phyloP scores from a whole-genome alignment of 768 basidiomycete species.

The Pleurotus salmoneostramineus region DNA sequence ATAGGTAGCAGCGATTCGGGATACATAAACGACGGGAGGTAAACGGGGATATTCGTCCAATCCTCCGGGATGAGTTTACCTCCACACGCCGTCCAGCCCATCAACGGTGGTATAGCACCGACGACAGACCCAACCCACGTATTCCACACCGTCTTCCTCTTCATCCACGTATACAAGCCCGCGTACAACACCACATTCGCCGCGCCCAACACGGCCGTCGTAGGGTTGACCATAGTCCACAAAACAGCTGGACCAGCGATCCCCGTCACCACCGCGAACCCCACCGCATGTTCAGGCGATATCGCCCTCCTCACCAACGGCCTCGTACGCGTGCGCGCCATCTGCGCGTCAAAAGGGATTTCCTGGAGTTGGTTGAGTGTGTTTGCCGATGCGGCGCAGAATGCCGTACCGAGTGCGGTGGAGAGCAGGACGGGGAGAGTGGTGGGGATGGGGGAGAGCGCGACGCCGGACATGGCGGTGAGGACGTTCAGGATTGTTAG shows the following conservation, averaged over 20 bases:
- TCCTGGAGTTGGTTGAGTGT: constrained; percentile 94
- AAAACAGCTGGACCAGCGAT: constrained; percentile 74
- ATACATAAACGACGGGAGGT: constrained; percentile 59
- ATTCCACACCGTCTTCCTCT: constrained; percentile 76
- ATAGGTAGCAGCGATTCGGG: constrained; percentile 24
- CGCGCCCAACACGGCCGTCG: constrained; percentile 79
- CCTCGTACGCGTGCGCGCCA: constrained; percentile 83
- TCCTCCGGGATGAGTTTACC: constrained; percentile 68
- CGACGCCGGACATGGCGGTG: constrained; percentile 89
- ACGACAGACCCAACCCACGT: constrained; percentile 96
- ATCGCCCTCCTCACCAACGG: constrained; percentile 87
- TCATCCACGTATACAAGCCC: constrained; percentile 89
- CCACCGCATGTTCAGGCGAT: constrained; percentile 76
- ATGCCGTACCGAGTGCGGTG: constrained; percentile 83
- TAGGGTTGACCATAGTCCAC: constrained; percentile 79
- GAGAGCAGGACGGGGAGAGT: constrained; percentile 81
- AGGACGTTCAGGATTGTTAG: constrained; percentile 83
- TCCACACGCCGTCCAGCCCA: constrained; percentile 98
- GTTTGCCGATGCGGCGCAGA: constrained; percentile 93
- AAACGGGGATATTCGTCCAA: constrained; percentile 52
- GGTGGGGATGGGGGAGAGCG: constrained; percentile 84
- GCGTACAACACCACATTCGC: constrained; percentile 89
- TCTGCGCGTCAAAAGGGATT: constrained; percentile 94
- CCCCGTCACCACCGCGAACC: constrained; percentile 77
- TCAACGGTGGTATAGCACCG: constrained; percentile 88